These are phyloP conservation scores for Hygrocybe coccinea DNA, from an alignment of 768 basidiomycete species.

Conservation along the genomic window DNA sequence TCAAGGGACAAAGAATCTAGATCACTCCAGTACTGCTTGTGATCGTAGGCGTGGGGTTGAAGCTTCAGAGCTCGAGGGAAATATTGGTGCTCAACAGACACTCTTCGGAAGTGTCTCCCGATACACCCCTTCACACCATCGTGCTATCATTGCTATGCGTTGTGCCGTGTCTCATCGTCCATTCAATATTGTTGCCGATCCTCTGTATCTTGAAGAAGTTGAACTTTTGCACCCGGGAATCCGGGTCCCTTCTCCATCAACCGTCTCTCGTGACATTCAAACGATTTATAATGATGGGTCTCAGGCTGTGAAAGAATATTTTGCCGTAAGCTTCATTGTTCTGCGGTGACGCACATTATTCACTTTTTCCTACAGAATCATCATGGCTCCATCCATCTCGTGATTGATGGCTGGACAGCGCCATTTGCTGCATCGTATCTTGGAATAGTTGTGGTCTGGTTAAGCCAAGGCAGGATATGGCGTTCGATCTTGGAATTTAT, in stretches of 20 bases:
- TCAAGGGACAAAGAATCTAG: constrained; percentile 24
- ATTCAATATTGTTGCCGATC: constrained; percentile 27
- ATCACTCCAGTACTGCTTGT: constrained; percentile 11
- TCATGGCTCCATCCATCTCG: too few species aligned
- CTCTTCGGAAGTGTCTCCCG: neutral
- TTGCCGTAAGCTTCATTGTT: too few species aligned
- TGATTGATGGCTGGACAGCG: too few species aligned
- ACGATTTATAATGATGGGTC: constrained; percentile 18
- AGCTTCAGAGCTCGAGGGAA: too few species aligned
- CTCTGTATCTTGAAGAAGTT: constrained; percentile 25
- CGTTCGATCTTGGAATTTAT: too few species aligned
- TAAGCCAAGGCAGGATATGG: too few species aligned
- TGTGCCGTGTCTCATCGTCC: constrained; percentile 20
- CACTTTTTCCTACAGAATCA: too few species aligned
- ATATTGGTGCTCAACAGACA: neutral
- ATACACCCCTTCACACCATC: constrained; percentile 17
- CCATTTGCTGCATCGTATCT: too few species aligned
- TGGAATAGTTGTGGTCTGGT: too few species aligned
- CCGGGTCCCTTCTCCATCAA: constrained; percentile 19
- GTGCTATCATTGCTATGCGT: constrained; percentile 23
- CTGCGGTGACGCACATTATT: too few species aligned
- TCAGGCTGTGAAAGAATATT: constrained; percentile 15
- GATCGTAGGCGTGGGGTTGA: constrained; percentile 6
- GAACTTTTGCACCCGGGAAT: constrained; percentile 29
- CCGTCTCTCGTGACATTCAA: constrained; percentile 22